phyloP scores from a whole-genome alignment of 169 alveolate genomes.

The Plasmodium malariae region DNA sequence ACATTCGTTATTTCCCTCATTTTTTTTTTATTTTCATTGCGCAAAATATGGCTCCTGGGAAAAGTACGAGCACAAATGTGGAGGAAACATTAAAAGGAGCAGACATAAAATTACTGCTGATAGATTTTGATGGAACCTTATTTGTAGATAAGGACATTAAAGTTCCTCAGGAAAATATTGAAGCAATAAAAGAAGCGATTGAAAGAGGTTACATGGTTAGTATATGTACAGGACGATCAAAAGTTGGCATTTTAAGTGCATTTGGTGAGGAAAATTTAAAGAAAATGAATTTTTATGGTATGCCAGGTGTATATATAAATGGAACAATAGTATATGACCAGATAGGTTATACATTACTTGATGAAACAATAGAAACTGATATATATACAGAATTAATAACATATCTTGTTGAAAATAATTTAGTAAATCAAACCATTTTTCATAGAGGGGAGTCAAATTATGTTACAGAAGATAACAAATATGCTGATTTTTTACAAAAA shows the following conservation, averaged over 20 bases:
- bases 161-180: slow-evolving; percentile 71
- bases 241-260: slow-evolving; percentile 75
- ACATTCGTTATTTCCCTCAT: neutral
- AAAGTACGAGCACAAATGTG: slow-evolving; percentile 4
- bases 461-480: slow-evolving; percentile 72
- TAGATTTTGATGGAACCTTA: slow-evolving; percentile 72
- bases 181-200: slow-evolving; percentile 66
- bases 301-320: slow-evolving; percentile 76
- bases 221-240: slow-evolving; percentile 64
- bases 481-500: slow-evolving; percentile 64
- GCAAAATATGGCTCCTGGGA: neutral
- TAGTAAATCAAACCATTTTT: slow-evolving; percentile 65
- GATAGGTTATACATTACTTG: slow-evolving; percentile 57
- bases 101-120: slow-evolving; percentile 36
- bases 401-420: slow-evolving; percentile 50
- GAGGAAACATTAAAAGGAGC: slow-evolving; percentile 68
- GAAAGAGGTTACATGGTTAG: slow-evolving; percentile 74
- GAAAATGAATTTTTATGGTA: slow-evolving; percentile 69
- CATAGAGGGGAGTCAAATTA: slow-evolving; percentile 72
- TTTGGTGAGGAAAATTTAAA: slow-evolving; percentile 76
- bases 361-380: slow-evolving; percentile 73
- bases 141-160: slow-evolving; percentile 67
- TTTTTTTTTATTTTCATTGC: neutral
- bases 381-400: slow-evolving; percentile 58
- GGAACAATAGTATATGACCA: slow-evolving; percentile 73